Evolutionary conservation across 495 filamentous ascomycete species (phyloP).

Genomic region (Xylaria bambusicola): DNA sequence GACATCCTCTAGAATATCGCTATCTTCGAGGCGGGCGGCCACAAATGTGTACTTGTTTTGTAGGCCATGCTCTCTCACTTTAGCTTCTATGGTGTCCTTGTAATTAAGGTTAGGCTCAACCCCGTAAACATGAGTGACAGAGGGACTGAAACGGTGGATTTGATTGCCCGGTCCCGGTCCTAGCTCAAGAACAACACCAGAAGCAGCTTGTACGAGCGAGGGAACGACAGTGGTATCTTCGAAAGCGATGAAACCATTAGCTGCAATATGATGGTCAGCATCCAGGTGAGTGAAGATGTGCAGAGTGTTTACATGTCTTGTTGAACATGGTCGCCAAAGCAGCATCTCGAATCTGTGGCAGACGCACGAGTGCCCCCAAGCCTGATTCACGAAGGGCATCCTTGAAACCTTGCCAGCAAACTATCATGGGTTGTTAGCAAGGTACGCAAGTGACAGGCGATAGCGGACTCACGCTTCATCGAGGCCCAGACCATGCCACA

Average conservation of each 20-base stretch:
- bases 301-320: neutral
- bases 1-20: slow-evolving; percentile 32
- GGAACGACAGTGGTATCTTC: slow-evolving; percentile 48
- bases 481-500: neutral
- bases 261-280: neutral
- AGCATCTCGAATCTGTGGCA: neutral
- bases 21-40: slow-evolving; percentile 41
- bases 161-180: slow-evolving; percentile 53
- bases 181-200: slow-evolving; percentile 50
- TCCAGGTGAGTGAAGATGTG: neutral
- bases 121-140: slow-evolving; percentile 43
- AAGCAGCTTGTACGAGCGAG: slow-evolving; percentile 38
- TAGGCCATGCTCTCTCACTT: slow-evolving; percentile 29
- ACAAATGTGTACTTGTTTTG: slow-evolving; percentile 44
- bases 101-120: slow-evolving; percentile 47
- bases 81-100: slow-evolving; percentile 24
- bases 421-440: neutral
- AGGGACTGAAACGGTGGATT: slow-evolving; percentile 41
- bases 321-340: neutral
- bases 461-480: neutral
- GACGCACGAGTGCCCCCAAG: neutral
- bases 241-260: slow-evolving; percentile 35
- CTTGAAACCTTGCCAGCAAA: neutral
- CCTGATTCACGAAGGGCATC: neutral
- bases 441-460: neutral